Conservation (phyloP, 148 eudicot species). For the Rhododendron kiyosumense region DNA sequence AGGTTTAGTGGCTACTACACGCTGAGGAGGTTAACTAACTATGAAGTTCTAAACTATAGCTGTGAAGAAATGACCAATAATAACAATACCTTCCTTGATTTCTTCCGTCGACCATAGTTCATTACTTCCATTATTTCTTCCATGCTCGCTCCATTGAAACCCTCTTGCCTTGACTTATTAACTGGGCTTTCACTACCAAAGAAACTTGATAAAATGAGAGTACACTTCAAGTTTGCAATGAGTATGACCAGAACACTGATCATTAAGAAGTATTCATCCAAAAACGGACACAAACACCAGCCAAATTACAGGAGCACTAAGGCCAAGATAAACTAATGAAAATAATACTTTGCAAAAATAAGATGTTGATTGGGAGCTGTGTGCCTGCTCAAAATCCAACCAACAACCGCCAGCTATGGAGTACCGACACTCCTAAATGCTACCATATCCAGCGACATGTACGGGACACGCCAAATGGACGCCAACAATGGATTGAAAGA, state of each 20-base stretch:
- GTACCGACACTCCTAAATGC: neutral
- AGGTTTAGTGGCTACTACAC: neutral
- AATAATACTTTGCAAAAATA: neutral
- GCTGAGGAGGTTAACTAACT: neutral
- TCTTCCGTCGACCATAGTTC: slow-evolving; percentile 45
- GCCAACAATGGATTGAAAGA: neutral
- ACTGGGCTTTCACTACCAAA: slow-evolving; percentile 44
- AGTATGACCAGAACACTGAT: neutral
- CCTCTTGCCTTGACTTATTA: slow-evolving; percentile 53
- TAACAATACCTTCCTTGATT: slow-evolving; percentile 55
- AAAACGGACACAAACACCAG: neutral
- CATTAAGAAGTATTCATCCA: neutral
- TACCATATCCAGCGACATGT: neutral
- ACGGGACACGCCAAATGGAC: neutral
- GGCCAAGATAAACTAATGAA: neutral
- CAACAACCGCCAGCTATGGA: neutral
- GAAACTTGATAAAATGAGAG: slow-evolving; percentile 1
- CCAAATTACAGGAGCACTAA: neutral
- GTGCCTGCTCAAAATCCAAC: neutral
- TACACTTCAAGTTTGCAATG: neutral
- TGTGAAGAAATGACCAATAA: neutral
- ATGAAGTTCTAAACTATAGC: neutral
- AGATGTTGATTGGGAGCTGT: neutral
- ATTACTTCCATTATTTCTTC: slow-evolving; percentile 69
- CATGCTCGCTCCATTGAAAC: slow-evolving; percentile 37